Conservation (phyloP, 805 yeast species). For the Blastobotrys peoriensis region DNA sequence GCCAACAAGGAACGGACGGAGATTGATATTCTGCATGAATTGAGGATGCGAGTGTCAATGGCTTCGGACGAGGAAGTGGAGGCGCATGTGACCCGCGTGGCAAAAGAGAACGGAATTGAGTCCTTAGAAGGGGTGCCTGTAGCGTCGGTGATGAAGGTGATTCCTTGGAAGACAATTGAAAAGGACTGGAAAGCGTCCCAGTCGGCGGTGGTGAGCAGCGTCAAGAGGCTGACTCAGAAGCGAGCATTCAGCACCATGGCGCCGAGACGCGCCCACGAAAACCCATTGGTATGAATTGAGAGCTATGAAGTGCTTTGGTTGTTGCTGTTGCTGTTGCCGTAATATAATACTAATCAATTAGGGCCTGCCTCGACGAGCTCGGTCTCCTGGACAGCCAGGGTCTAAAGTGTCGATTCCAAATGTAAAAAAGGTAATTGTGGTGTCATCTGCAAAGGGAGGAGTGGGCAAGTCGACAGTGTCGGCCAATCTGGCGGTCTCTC, state of each 20-base stretch:
- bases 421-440: conserved; percentile 58
- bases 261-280: conserved; percentile 45
- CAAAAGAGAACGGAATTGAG: conserved; percentile 13
- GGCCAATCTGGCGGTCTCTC: conserved; percentile 60
- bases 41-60: conserved; percentile 40
- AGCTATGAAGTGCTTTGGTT: background rate
- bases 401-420: conserved; percentile 44
- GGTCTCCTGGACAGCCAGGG: conserved; percentile 47
- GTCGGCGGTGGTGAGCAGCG: conserved; percentile 24
- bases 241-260: conserved; percentile 28
- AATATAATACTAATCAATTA: conserved; percentile 21
- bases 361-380: conserved; percentile 37
- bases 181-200: conserved; percentile 28
- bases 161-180: conserved; percentile 26
- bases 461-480: conserved; percentile 73
- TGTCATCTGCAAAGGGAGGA: conserved; percentile 75
- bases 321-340: background rate
- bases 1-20: conserved; percentile 49
- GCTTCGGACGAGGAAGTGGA: conserved; percentile 43
- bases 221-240: conserved; percentile 16
- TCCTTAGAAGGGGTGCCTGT: conserved; percentile 15
- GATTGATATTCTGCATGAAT: conserved; percentile 36
- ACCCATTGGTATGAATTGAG: conserved; percentile 41
- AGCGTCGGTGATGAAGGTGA: conserved; percentile 21
- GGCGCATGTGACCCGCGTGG: conserved; percentile 24